Percentiles rank a stretch among this genome's conserved stretches.
phyloP scores from a whole-genome alignment of 345 rosid species.

The Camelina hispida region DNA sequence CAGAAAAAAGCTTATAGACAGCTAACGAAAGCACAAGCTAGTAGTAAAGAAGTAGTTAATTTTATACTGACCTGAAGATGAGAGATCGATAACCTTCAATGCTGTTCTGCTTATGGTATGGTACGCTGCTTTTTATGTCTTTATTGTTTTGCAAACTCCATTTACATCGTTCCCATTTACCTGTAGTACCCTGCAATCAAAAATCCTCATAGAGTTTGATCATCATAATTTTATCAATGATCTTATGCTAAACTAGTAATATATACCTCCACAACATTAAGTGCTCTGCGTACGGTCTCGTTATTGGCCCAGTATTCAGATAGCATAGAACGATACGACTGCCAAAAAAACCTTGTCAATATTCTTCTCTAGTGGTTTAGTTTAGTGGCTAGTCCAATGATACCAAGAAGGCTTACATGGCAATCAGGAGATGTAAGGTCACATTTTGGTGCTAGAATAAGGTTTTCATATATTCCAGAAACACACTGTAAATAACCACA shows the following conservation, averaged over 20 bases:
- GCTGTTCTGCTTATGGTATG: constrained; percentile 33
- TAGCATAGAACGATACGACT: constrained; percentile 12
- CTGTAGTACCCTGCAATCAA: constrained; percentile 27
- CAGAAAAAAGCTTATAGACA: constrained; percentile 5
- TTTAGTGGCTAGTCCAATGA: neutral
- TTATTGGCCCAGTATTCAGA: constrained; percentile 33
- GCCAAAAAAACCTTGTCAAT: neutral
- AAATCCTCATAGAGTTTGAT: constrained; percentile 1
- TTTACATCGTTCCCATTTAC: constrained; percentile 33
- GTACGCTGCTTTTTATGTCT: constrained; percentile 37
- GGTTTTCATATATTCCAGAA: constrained; percentile 1
- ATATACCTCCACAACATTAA: constrained; percentile 31
- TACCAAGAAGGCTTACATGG: constrained; percentile 20
- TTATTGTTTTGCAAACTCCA: neutral
- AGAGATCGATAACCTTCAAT: constrained; percentile 40
- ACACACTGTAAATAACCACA: neutral
- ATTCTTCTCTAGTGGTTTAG: neutral
- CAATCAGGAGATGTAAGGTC: constrained; percentile 25
- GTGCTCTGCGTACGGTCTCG: constrained; percentile 29
- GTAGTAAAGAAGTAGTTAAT: too few species aligned
- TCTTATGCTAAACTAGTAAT: neutral
- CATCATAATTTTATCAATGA: constrained; percentile 5
- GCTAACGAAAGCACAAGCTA: neutral
- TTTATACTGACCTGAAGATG: constrained; percentile 19
- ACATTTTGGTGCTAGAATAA: constrained; percentile 16